phyloP scores from a whole-genome alignment of 139 green algal genomes.

The Medakamo hakoo region DNA sequence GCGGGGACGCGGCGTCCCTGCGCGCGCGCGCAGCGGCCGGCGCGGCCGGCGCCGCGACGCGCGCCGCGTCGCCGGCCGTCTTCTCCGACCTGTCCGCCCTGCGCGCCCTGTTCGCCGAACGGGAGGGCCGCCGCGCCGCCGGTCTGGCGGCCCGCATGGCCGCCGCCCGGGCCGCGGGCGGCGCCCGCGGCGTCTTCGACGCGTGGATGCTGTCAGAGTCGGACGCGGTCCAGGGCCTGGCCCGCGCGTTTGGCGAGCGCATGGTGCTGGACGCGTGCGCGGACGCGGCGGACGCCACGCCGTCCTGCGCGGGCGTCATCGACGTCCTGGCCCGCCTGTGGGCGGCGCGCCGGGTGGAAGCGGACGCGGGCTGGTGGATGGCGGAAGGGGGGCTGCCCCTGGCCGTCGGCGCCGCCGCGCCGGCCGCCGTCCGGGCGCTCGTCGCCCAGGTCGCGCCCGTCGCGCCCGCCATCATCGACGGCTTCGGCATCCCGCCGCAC shows the following conservation, averaged over 20 bases:
- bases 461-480: slow-evolving; percentile 30
- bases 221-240: slow-evolving; percentile 54
- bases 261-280: slow-evolving; percentile 54
- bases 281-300: slow-evolving; percentile 9
- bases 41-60: slow-evolving; percentile 4
- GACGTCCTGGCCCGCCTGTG: slow-evolving; percentile 47
- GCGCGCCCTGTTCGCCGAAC: slow-evolving; percentile 14
- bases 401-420: slow-evolving; percentile 21
- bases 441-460: slow-evolving; percentile 28
- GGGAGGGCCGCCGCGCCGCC: slow-evolving; percentile 44
- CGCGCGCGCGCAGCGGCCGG: slow-evolving; percentile 9
- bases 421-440: slow-evolving; percentile 23
- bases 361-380: slow-evolving; percentile 60
- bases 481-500: slow-evolving; percentile 73
- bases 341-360: slow-evolving; percentile 45
- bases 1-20: too few relatives aligned
- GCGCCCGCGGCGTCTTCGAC: slow-evolving; percentile 38
- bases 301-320: slow-evolving; percentile 15
- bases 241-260: slow-evolving; percentile 53
- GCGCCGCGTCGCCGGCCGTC: too few relatives aligned
- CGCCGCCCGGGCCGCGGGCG: not conserved
- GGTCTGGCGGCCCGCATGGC: slow-evolving; percentile 34
- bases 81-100: slow-evolving; percentile 29
- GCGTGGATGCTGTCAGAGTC: slow-evolving; percentile 72
- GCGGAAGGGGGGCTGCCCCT: slow-evolving; percentile 34